These are phyloP conservation scores for Xylariaceae sp. DNA, from an alignment of 2,329 filamentous ascomycete genomes.

Conservation along the genomic window DNA sequence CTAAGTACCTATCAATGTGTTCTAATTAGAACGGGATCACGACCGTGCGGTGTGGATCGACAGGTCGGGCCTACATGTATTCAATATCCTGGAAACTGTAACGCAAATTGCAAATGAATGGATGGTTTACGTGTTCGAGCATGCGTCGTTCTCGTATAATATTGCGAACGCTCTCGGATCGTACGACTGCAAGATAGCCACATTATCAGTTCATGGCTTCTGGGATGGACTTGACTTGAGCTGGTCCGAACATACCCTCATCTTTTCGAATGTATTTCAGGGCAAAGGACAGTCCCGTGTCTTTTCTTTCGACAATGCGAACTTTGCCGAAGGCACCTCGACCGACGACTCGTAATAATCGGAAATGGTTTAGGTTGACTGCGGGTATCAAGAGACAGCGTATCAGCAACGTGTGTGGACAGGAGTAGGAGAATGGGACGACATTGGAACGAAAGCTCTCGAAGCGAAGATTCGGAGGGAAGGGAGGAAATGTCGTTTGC, in stretches of 20 bases:
- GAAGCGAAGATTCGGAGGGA: not conserved
- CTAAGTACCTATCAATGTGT: conserved; percentile 78
- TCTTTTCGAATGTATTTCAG: conserved; percentile 98
- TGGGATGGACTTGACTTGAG: too few species aligned
- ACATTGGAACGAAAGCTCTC: not conserved
- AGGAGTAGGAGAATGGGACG: conserved; percentile 5
- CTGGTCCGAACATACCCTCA: conserved; percentile 63
- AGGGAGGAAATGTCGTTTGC: not conserved
- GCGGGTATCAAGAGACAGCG: conserved; percentile 10
- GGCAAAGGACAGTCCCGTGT: conserved; percentile 88
- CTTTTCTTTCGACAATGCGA: conserved; percentile 95
- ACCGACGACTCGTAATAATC: conserved; percentile 88
- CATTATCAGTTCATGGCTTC: not conserved
- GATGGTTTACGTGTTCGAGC: conserved; percentile 96
- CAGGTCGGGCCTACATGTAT: conserved; percentile 69
- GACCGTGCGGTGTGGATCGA: not conserved
- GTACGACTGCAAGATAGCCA: conserved; percentile 65
- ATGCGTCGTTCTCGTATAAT: conserved; percentile 96
- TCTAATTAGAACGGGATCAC: conserved; percentile 15
- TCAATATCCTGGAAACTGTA: conserved; percentile 99
- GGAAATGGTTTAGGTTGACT: conserved; percentile 98
- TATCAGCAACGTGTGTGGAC: not conserved
- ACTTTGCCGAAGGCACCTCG: conserved; percentile 99
- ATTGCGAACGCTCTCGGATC: conserved; percentile 95
- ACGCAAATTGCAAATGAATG: conserved; percentile 95